A percentile compares a stretch with the other conserved stretches of the same genome.
These are phyloP conservation scores for Gamsiella multidivaricata DNA, from an alignment of 192 early-diverging fungal genomes.

Conservation along the genomic window DNA sequence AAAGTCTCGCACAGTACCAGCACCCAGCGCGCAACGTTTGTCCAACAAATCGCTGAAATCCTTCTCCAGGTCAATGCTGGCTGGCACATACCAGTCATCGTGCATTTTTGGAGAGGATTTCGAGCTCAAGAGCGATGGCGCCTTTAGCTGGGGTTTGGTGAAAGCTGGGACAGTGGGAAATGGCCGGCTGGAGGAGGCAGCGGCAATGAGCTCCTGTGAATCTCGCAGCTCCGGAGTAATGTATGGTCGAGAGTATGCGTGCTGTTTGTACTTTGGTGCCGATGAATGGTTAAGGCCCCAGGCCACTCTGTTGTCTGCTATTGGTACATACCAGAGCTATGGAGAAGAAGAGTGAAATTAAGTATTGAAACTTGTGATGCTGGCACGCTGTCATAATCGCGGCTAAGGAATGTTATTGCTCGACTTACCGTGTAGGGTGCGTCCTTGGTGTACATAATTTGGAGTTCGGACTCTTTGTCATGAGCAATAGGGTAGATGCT, in stretches of 20 bases:
- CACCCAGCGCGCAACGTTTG: slow-evolving; percentile 17
- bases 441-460: slow-evolving; percentile 33
- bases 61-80: slow-evolving; percentile 12
- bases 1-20: slow-evolving; percentile 28
- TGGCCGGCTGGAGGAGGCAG: too few relatives aligned
- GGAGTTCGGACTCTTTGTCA: slow-evolving; percentile 1
- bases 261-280: slow-evolving; percentile 16
- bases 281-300: slow-evolving; percentile 20
- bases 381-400: neutral
- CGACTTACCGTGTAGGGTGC: slow-evolving; percentile 16
- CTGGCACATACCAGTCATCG: slow-evolving; percentile 21
- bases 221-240: neutral
- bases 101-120: slow-evolving; percentile 1
- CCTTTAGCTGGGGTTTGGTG: too few relatives aligned
- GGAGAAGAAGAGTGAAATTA: neutral
- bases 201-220: neutral
- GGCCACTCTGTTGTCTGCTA: slow-evolving; percentile 12
- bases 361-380: neutral
- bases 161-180: too few relatives aligned
- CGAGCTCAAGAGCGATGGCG: neutral
- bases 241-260: slow-evolving; percentile 9
- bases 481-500: slow-evolving; percentile 15
- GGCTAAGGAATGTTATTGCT: neutral
- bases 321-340: slow-evolving; percentile 45
- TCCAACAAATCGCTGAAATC: slow-evolving; percentile 28